Percentiles rank a stretch among this genome's conserved stretches.
Evolutionary conservation across 2,329 filamentous ascomycete genomes (phyloP).

Genomic region (Fusarium sp.): DNA sequence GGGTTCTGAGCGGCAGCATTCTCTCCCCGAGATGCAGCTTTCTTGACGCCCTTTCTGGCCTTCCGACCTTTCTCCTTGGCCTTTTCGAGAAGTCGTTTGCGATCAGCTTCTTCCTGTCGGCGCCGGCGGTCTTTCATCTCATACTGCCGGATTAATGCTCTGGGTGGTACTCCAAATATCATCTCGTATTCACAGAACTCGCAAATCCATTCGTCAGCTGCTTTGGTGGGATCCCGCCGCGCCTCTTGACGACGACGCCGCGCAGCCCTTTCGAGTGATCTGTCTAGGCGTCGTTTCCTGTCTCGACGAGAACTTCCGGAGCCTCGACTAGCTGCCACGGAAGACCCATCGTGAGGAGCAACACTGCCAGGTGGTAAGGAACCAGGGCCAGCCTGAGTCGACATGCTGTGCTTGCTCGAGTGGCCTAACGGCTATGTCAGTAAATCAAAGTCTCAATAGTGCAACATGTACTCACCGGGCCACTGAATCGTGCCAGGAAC

Average conservation of each 20-base stretch:
- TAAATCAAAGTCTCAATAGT: not conserved
- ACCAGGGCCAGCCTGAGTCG: conserved; percentile 24
- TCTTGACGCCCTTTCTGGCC: conserved; percentile 82
- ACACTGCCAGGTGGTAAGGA: conserved; percentile 20
- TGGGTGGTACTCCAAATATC: conserved; percentile 89
- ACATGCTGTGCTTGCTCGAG: conserved; percentile 33
- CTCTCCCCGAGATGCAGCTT: conserved; percentile 51
- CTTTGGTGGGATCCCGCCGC: conserved; percentile 75
- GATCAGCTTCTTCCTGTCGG: conserved; percentile 85
- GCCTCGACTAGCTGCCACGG: conserved; percentile 44
- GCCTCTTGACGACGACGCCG: conserved; percentile 78
- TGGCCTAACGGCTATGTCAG: conserved; percentile 36
- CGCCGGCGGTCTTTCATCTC: conserved; percentile 92
- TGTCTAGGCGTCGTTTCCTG: conserved; percentile 70
- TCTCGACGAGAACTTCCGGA: conserved; percentile 56
- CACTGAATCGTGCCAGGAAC: conserved; percentile 81
- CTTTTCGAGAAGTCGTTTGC: conserved; percentile 84
- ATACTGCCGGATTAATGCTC: conserved; percentile 86
- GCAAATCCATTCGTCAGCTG: conserved; percentile 89
- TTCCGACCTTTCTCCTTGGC: conserved; percentile 93
- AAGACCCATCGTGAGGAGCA: conserved; percentile 46
- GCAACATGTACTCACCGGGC: conserved; percentile 60
- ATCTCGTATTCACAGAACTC: conserved; percentile 98
- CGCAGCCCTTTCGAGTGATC: conserved; percentile 78
- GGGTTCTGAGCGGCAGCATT: conserved; percentile 35